phyloP scores from a whole-genome alignment of 345 rosid genomes.

The Eutrema yunnanense region DNA sequence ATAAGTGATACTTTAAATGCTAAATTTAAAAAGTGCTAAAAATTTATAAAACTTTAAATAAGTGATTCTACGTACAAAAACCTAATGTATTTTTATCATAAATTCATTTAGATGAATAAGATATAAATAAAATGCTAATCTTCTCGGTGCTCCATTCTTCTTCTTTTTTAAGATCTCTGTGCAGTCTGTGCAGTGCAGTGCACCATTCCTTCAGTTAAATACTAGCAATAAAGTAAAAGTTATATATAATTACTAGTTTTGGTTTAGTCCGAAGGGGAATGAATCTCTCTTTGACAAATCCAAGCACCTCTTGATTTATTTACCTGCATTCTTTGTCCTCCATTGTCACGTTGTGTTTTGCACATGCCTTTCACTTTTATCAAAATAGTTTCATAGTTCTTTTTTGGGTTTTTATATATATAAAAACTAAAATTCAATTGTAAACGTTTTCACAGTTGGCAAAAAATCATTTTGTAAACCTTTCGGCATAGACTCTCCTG shows the following conservation, averaged over 20 bases:
- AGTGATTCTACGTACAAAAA: too few relatives aligned
- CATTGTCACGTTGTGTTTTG: conserved; percentile 1
- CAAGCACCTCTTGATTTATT: conserved; percentile 12
- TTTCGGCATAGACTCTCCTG: conserved; percentile 23
- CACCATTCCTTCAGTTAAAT: not conserved
- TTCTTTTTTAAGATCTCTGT: not conserved
- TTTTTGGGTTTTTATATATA: not conserved
- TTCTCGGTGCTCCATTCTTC: conserved; percentile 4
- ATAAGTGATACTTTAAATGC: too few relatives aligned
- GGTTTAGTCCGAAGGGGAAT: conserved; percentile 26
- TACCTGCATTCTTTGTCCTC: not conserved
- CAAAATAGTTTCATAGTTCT: not conserved
- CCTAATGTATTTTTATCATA: not conserved
- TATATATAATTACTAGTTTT: not conserved
- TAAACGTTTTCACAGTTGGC: conserved; percentile 24
- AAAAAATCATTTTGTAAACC: conserved; percentile 23
- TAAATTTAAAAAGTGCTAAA: too few relatives aligned
- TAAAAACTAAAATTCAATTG: not conserved
- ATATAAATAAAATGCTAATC: not conserved
- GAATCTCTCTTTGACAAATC: conserved; percentile 19
- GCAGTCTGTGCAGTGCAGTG: not conserved
- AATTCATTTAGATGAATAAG: not conserved
- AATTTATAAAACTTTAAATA: too few relatives aligned
- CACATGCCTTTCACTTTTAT: conserved; percentile 28
- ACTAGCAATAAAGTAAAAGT: not conserved